A percentile compares a stretch with the other conserved stretches of the same genome.
Evolutionary conservation across 2,329 filamentous ascomycete genomes (phyloP).

Genomic region (Cordyceps cicadae): DNA sequence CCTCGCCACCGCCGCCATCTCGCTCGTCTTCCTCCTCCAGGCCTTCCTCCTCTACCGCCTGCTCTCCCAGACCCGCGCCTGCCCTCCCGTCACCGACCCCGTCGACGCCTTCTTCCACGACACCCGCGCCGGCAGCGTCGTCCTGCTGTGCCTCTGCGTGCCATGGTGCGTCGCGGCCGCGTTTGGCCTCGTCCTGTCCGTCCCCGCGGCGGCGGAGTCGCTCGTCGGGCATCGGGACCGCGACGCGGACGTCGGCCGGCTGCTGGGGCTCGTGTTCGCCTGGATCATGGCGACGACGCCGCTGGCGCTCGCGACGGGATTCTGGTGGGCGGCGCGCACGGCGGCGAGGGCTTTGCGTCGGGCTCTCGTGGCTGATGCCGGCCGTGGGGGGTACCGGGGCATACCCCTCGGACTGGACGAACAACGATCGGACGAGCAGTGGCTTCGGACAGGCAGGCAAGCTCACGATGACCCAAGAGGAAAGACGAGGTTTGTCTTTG

Average conservation of each 20-base stretch:
- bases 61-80: not conserved
- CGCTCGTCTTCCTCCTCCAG: not conserved
- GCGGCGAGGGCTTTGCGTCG: constrained; percentile 8
- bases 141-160: not conserved
- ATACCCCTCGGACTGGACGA: constrained; percentile 2
- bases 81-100: not conserved
- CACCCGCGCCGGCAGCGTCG: not conserved
- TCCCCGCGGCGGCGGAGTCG: not conserved
- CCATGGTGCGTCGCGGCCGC: not conserved
- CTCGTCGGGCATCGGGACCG: not conserved
- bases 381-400: not conserved
- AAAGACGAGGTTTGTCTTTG: not conserved
- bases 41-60: not conserved
- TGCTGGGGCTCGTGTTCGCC: not conserved
- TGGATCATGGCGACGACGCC: not conserved
- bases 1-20: not conserved
- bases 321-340: constrained; percentile 1
- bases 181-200: not conserved
- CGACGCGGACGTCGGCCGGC: not conserved
- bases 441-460: not conserved
- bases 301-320: not conserved
- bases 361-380: not conserved
- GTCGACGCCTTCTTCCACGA: constrained; percentile 4
- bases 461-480: not conserved
- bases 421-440: not conserved